phyloP scores from a whole-genome alignment of 257 asterid species.

The Solanum peruvianum region DNA sequence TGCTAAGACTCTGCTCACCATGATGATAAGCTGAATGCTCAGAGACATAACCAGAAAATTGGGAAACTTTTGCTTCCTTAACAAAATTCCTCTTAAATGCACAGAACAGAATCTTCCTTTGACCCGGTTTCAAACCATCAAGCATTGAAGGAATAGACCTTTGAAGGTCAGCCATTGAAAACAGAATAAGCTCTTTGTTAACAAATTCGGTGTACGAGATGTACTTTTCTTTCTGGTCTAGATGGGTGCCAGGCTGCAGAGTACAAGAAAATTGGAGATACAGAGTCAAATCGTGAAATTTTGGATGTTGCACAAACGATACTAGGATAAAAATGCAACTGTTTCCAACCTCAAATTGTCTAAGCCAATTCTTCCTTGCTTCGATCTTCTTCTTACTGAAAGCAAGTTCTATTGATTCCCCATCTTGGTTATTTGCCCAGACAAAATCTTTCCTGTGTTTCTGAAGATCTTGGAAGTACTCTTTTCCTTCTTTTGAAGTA shows the following conservation, averaged over 20 bases:
- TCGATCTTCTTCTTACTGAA: constrained; percentile 96
- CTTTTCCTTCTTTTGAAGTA: constrained; percentile 82
- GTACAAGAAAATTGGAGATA: background rate
- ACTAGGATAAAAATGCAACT: background rate
- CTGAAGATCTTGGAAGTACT: constrained; percentile 69
- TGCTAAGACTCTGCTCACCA: constrained; percentile 90
- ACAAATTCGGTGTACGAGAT: constrained; percentile 82
- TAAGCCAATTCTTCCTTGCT: constrained; percentile 90
- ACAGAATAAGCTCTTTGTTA: constrained; percentile 88
- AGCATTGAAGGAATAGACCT: constrained; percentile 98
- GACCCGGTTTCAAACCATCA: constrained; percentile 98
- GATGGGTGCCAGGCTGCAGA: constrained; percentile 88
- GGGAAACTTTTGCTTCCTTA: constrained; percentile 87
- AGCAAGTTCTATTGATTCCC: constrained; percentile 95
- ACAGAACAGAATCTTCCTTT: constrained; percentile 86
- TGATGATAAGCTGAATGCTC: constrained; percentile 99
- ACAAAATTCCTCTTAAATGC: constrained; percentile 82
- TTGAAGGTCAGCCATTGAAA: constrained; percentile 90
- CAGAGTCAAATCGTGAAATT: background rate
- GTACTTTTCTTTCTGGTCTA: constrained; percentile 55
- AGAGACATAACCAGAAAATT: constrained; percentile 92
- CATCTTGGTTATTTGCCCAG: constrained; percentile 78
- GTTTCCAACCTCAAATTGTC: constrained; percentile 66
- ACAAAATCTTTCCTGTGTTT: constrained; percentile 83
- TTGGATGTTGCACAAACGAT: background rate